phyloP scores from a whole-genome alignment of 257 asterid species.

The Osmanthus fragrans region DNA sequence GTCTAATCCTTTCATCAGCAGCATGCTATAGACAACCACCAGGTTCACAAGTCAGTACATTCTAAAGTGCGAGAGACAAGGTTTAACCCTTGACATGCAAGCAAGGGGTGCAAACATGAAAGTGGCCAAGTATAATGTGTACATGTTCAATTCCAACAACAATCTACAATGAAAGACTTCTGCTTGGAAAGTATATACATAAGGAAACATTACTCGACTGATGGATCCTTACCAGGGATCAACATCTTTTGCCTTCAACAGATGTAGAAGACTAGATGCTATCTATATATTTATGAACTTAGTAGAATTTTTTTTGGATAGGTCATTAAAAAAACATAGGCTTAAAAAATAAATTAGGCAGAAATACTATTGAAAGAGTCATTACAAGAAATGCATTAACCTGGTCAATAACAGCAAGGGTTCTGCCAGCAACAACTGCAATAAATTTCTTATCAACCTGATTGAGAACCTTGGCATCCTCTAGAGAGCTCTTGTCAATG shows the following conservation, averaged over 20 bases:
- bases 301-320: constrained; percentile 5
- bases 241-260: constrained; percentile 13
- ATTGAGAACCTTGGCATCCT: constrained; percentile 74
- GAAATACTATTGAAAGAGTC: constrained; percentile 7
- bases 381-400: constrained; percentile 39
- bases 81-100: constrained; percentile 16
- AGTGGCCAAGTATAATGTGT: not conserved
- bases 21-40: constrained; percentile 74
- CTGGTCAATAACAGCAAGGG: constrained; percentile 88
- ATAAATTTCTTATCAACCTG: constrained; percentile 97
- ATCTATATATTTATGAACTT: constrained; percentile 14
- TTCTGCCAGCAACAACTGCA: constrained; percentile 74
- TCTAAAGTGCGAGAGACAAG: constrained; percentile 15
- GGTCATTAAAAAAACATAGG: constrained; percentile 11
- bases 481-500: constrained; percentile 70
- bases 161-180: not conserved
- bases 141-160: not conserved
- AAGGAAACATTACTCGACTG: not conserved
- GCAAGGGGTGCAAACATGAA: not conserved
- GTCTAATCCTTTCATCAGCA: constrained; percentile 94
- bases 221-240: not conserved
- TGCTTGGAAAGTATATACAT: not conserved
- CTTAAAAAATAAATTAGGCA: not conserved
- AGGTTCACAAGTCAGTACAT: constrained; percentile 24
- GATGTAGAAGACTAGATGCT: constrained; percentile 1